These are phyloP conservation scores for Aurifilum marmelostoma DNA, from an alignment of 2,329 filamentous ascomycete genomes.

Conservation along the genomic window DNA sequence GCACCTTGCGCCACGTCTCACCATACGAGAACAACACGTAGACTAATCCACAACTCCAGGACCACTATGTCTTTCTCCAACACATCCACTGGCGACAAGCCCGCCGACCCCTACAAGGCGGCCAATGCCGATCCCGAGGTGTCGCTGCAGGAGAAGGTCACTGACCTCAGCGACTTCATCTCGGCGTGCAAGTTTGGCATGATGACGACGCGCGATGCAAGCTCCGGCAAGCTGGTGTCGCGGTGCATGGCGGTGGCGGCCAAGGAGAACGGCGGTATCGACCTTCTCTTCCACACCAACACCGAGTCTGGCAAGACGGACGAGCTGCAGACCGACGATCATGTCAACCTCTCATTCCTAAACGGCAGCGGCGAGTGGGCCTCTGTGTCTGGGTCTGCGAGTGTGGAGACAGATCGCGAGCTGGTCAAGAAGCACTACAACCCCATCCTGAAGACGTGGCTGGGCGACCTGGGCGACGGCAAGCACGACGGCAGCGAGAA, in stretches of 20 bases:
- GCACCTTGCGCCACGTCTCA: not conserved
- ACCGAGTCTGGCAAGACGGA: conserved; percentile 87
- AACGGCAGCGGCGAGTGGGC: conserved; percentile 81
- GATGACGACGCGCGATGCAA: conserved; percentile 77
- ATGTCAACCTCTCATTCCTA: conserved; percentile 83
- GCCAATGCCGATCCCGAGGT: conserved; percentile 69
- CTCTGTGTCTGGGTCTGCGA: conserved; percentile 75
- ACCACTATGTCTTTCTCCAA: conserved; percentile 52
- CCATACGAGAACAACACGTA: not conserved
- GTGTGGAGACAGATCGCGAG: conserved; percentile 69
- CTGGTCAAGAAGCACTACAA: conserved; percentile 77
- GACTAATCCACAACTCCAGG: conserved; percentile 20
- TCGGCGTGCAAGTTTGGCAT: conserved; percentile 79
- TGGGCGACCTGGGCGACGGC: conserved; percentile 84
- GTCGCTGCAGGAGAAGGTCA: conserved; percentile 73
- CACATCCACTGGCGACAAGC: conserved; percentile 62
- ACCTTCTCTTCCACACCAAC: conserved; percentile 90
- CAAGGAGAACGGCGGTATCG: conserved; percentile 76
- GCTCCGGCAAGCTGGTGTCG: conserved; percentile 71
- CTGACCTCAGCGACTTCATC: conserved; percentile 73
- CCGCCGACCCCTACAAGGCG: conserved; percentile 75
- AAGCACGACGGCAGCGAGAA: conserved; percentile 79
- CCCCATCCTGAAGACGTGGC: conserved; percentile 75
- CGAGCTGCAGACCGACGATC: conserved; percentile 71
- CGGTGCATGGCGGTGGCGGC: conserved; percentile 84